Evolutionary conservation across 352 stramenopile species (phyloP).

Genomic region (Pythium folliculosum): DNA sequence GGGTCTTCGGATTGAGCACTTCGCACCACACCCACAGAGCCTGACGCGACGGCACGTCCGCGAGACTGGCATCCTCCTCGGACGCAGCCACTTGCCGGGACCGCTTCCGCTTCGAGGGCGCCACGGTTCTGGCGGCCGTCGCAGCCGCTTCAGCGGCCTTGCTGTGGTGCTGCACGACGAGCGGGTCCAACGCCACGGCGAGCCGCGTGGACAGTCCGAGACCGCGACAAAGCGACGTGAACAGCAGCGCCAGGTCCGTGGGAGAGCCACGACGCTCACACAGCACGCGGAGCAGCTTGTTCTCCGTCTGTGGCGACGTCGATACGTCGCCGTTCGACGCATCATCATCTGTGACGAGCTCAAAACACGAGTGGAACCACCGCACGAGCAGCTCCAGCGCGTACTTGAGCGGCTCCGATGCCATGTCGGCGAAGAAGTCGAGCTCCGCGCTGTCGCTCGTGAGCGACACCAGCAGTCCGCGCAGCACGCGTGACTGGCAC

Average conservation of each 20-base stretch:
- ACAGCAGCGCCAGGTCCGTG: constrained; percentile 61
- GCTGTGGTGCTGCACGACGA: constrained; percentile 43
- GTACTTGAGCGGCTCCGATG: constrained; percentile 44
- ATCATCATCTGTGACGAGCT: constrained; percentile 14
- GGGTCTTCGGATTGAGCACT: constrained; percentile 51
- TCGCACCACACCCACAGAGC: constrained; percentile 66
- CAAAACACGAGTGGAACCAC: constrained; percentile 67
- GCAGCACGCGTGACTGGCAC: constrained; percentile 45
- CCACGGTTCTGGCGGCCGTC: not conserved
- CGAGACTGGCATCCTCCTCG: no score
- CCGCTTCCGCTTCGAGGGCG: not conserved
- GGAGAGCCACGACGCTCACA: constrained; percentile 43
- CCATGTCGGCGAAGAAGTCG: constrained; percentile 49
- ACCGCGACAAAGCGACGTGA: constrained; percentile 61
- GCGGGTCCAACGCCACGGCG: constrained; percentile 45
- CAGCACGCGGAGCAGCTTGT: constrained; percentile 55
- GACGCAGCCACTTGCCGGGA: constrained; percentile 1
- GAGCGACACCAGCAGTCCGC: constrained; percentile 63
- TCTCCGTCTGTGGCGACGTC: constrained; percentile 38
- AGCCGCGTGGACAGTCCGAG: constrained; percentile 57
- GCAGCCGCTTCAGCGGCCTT: constrained; percentile 43
- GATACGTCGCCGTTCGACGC: not conserved
- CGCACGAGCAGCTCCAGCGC: constrained; percentile 63
- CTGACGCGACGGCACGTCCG: not conserved
- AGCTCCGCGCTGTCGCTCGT: constrained; percentile 34